Evolutionary conservation across 495 filamentous ascomycete species (phyloP), one percentile per base, ranked within the genome.

Genomic region (Hypoxylon perforatum): DNA sequence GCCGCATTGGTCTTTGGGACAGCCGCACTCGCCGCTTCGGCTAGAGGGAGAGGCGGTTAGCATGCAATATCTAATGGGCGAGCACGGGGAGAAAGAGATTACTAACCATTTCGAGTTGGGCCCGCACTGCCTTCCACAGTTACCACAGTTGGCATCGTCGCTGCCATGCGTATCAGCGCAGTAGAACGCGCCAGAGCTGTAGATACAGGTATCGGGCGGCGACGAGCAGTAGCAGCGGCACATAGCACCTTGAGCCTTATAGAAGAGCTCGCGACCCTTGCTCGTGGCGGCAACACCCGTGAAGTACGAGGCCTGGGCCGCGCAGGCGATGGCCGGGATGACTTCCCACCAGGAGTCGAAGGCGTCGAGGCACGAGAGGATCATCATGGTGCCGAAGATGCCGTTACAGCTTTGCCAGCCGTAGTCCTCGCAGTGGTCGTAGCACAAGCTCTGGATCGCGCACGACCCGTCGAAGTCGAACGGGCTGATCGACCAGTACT

Each of bases 321-420:
- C 55, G 38, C 55, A 58, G 10, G 55, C 55, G 7, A 58, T 17
- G 19, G 55, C 55, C 4, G 55, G 55, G 12, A 58, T 58, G 0
- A 58, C 55, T 30, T 58, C 55, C 55, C 55, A 58, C 55, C 55
- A 58, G 19, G 42, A 48, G 3, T 58, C 55, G 5, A 58, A 58
- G 19, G 55, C 55, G 38, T 58, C 55, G 30, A 58, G 18, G 19
- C 55, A 58, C 19, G 55, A 58, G 15, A 58, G 42, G 15, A 58
- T 58, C 55, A 58, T 58, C 55, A 58, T 58, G 12, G 55, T 48
- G 17, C 55, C 55, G 19, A 58, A 58, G 4, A 58, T 58, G 44
- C 42, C 55, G 21, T 38, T 58, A 17, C 55, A 58, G 22, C 55
- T 58, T 30, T 58, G 55, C 55, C 55, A 58, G 12, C 55, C 55